phyloP scores from a whole-genome alignment of 257 asterid genomes.

The Phtheirospermum japonicum region DNA sequence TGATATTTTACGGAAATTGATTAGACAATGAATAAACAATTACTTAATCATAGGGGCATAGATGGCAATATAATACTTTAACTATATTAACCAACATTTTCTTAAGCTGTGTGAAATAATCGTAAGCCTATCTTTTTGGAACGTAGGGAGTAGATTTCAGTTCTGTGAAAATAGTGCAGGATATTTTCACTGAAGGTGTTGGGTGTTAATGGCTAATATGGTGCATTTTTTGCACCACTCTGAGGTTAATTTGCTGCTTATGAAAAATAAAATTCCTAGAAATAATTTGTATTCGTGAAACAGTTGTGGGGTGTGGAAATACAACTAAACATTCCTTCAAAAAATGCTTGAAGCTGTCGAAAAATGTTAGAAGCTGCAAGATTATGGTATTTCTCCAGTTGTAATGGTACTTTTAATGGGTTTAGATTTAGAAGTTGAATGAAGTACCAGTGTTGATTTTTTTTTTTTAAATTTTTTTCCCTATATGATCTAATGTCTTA shows the following conservation, averaged over 20 bases:
- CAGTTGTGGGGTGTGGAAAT: constrained; percentile 11
- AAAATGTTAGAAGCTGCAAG: constrained; percentile 4
- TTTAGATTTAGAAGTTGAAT: constrained; percentile 20
- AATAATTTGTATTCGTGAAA: not conserved
- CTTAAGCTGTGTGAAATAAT: too few relatives aligned
- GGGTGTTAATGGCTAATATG: constrained; percentile 11
- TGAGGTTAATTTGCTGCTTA: constrained; percentile 22
- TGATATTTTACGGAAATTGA: constrained; percentile 3
- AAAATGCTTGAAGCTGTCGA: too few relatives aligned
- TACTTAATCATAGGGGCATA: too few relatives aligned
- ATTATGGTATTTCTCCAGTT: constrained; percentile 10
- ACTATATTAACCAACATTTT: too few relatives aligned
- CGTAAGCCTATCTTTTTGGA: too few relatives aligned
- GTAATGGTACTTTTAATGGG: constrained; percentile 16
- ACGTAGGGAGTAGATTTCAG: not conserved
- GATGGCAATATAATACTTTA: too few relatives aligned
- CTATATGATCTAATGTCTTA: constrained; percentile 25
- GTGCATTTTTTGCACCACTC: constrained; percentile 11
- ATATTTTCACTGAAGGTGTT: constrained; percentile 16
- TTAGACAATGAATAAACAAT: too few relatives aligned
- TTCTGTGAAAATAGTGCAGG: constrained; percentile 14
- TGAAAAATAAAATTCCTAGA: constrained; percentile 6
- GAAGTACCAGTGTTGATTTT: constrained; percentile 10
- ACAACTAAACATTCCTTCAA: constrained; percentile 5
- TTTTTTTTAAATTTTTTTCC: constrained; percentile 9